phyloP scores from a whole-genome alignment of 2,329 filamentous ascomycete species.

The Xylariomycetidae sp. region DNA sequence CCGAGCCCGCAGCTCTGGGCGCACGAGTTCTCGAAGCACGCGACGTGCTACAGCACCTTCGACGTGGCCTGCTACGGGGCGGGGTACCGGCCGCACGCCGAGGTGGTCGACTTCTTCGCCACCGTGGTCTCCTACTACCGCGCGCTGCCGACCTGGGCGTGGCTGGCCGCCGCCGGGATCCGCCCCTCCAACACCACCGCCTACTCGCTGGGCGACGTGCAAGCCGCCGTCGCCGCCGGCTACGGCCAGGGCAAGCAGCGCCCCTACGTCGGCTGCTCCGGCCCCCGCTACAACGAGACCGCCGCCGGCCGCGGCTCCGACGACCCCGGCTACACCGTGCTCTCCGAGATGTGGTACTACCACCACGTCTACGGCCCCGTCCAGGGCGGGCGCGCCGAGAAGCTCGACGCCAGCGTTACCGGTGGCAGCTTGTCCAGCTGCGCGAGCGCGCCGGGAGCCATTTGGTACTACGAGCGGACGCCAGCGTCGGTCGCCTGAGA shows the following conservation, averaged over 20 bases:
- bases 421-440: conserved; percentile 48
- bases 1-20: conserved; percentile 57
- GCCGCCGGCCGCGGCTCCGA: conserved; percentile 44
- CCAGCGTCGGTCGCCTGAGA: conserved; percentile 28
- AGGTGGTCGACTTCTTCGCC: conserved; percentile 59
- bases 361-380: conserved; percentile 52
- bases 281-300: conserved; percentile 55
- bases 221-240: conserved; percentile 40
- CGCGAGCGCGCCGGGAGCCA: conserved; percentile 44
- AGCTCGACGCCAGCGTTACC: conserved; percentile 37
- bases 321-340: conserved; percentile 50
- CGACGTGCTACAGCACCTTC: conserved; percentile 61
- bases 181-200: conserved; percentile 51
- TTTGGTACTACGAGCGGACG: conserved; percentile 49
- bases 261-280: conserved; percentile 58
- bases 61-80: conserved; percentile 60
- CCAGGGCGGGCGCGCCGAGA: conserved; percentile 43
- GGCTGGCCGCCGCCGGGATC: conserved; percentile 51
- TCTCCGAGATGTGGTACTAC: conserved; percentile 64
- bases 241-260: conserved; percentile 47
- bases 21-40: conserved; percentile 64
- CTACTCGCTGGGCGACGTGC: conserved; percentile 48
- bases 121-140: conserved; percentile 53
- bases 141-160: conserved; percentile 52
- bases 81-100: conserved; percentile 46